Base-by-base conservation (phyloP, 352 stramenopile species). In the Pythium volutum region DNA sequence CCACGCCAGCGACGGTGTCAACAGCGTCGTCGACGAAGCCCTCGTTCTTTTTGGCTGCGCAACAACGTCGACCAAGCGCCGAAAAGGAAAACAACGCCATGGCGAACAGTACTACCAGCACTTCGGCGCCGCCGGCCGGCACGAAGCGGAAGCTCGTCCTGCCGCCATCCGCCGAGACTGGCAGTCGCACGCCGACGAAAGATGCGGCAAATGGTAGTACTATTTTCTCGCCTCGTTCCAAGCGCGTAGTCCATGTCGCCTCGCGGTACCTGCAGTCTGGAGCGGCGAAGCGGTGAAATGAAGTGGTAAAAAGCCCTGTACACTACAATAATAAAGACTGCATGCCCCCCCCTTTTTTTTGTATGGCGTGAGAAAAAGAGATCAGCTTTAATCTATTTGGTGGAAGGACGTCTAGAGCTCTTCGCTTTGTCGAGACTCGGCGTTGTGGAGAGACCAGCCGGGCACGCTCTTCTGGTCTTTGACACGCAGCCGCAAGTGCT, bases 391-490 rank as follows among this genome's bases (percentile, higher is more conserved):
- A 31, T 31, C 47, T 27, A 45, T 64, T 23, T 57, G 50, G 39
- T 56, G 26, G 4, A n/a, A n/a, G n/a, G n/a, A n/a, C n/a, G n/a
- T n/a, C 27, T 52, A 63, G 16, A 63, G 43, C 26, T 63, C 38
- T 26, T 55, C 47, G 16, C 15, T 57, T 20, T 31, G 45, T 25
- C n/a, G 20, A n/a, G 55, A 29, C n/a, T 64, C 52, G 15, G 22
- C 16, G 33, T 55, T 20, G 38, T 84, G 66, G 6, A 94, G 71
- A 55, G 84, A 94, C 84, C 84, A 94, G 20, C 84, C 84, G 20
- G 82, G 82, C 23, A 91, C 75, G 55, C 82, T 92, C 63, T 84
- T 87, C 27, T 80, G 77, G 62, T 94, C 82, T 67, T 94, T 91
- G n/a, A 94, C 82, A 27, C 84, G 82, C 73, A 94, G 64, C 0